A percentile compares a stretch with the other conserved stretches of the same genome.
Conservation (phyloP, 108 stramenopile genomes). For the Nannochloropsis granulata region DNA sequence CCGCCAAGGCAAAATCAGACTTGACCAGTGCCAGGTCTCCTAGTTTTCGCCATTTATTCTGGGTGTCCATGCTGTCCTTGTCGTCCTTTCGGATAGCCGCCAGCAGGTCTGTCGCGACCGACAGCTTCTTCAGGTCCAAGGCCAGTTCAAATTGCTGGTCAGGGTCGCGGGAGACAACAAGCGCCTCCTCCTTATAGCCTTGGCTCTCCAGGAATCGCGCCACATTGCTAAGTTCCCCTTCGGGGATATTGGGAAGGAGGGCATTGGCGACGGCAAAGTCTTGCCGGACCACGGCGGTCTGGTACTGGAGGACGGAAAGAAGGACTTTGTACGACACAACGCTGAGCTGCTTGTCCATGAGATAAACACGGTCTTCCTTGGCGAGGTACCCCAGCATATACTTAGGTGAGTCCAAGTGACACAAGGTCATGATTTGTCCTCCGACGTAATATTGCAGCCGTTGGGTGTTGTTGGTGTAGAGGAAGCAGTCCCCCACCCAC, state of each 20-base stretch:
- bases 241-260: conserved; percentile 74
- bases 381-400: conserved; percentile 87
- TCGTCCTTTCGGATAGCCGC: conserved; percentile 48
- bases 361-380: conserved; percentile 90
- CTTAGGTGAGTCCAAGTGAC: conserved; percentile 73
- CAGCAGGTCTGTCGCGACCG: conserved; percentile 60
- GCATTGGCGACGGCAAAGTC: conserved; percentile 95
- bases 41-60: conserved; percentile 92
- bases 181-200: conserved; percentile 98
- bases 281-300: conserved; percentile 95
- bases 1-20: conserved; percentile 78
- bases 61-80: conserved; percentile 71
- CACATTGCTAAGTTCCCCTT: conserved; percentile 73
- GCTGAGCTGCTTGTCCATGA: conserved; percentile 81
- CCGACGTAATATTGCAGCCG: conserved; percentile 94
- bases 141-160: conserved; percentile 84
- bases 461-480: conserved; percentile 70
- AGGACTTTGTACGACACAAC: conserved; percentile 79
- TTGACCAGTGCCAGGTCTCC: conserved; percentile 86
- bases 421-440: conserved; percentile 88
- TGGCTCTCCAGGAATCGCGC: conserved; percentile 94
- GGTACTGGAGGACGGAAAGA: conserved; percentile 82
- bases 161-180: conserved; percentile 63
- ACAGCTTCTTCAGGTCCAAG: conserved; percentile 80
- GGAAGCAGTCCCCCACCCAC: conserved; percentile 99